Conservation (phyloP, 345 rosid genomes). For the Gossypium bickii region DNA sequence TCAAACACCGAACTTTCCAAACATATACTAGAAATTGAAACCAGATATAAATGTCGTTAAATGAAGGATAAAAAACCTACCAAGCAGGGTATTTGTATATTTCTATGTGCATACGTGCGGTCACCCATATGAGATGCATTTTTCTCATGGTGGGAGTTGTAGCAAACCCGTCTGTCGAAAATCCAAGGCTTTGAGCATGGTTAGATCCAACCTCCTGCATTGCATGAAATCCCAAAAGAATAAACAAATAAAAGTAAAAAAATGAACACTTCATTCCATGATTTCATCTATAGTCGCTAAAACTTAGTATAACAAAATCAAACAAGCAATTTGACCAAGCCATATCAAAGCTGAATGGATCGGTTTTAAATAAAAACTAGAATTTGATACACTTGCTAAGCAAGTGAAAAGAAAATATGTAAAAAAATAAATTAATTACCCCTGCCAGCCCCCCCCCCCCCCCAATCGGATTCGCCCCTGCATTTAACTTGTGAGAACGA, state of each 20-base stretch:
- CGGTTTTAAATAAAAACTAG: neutral
- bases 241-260: neutral
- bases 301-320: neutral
- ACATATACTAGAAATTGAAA: neutral
- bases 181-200: conserved; percentile 82
- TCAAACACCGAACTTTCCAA: neutral
- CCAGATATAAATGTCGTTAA: neutral
- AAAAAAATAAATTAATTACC: no score
- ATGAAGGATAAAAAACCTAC: conserved; percentile 29
- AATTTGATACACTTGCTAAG: no score
- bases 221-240: conserved; percentile 4
- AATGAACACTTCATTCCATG: neutral
- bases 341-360: neutral
- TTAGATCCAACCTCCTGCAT: conserved; percentile 87
- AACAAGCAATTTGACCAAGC: neutral
- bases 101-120: conserved; percentile 95
- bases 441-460: no score
- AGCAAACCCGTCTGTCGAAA: conserved; percentile 87
- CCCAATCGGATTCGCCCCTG: no score
- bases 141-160: conserved; percentile 83
- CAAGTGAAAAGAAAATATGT: no score
- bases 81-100: conserved; percentile 90
- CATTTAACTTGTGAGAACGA: no score
- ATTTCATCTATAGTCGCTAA: neutral
- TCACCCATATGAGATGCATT: conserved; percentile 94